These are phyloP conservation scores for Dothidotthia symphoricarpi DNA, from an alignment of 2,329 filamentous ascomycete genomes.

Conservation along the genomic window DNA sequence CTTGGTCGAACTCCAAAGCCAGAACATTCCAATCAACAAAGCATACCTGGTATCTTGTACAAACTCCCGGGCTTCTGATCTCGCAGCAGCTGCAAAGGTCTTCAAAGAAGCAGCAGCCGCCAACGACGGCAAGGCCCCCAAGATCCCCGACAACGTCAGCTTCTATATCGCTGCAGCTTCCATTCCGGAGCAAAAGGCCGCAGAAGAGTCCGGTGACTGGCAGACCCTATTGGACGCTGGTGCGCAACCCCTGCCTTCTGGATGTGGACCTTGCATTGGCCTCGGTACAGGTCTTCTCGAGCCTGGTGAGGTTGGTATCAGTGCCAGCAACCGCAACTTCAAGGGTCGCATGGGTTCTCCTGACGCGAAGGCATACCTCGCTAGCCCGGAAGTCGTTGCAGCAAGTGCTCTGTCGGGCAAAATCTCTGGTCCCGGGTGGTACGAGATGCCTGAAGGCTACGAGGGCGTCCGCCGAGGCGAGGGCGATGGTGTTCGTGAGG, in stretches of 20 bases:
- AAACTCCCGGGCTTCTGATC: slow-evolving; percentile 77
- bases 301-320: slow-evolving; percentile 81
- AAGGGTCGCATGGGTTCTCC: slow-evolving; percentile 84
- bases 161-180: slow-evolving; percentile 92
- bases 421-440: slow-evolving; percentile 76
- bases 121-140: slow-evolving; percentile 62
- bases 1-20: slow-evolving; percentile 66
- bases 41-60: slow-evolving; percentile 91
- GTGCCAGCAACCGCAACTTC: slow-evolving; percentile 83
- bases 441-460: slow-evolving; percentile 67
- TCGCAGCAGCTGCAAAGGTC: slow-evolving; percentile 77
- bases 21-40: slow-evolving; percentile 76
- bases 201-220: slow-evolving; percentile 84
- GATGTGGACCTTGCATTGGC: slow-evolving; percentile 85
- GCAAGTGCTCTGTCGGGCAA: slow-evolving; percentile 76
- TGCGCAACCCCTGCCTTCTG: slow-evolving; percentile 67
- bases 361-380: slow-evolving; percentile 79
- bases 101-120: slow-evolving; percentile 71
- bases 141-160: slow-evolving; percentile 72
- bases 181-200: slow-evolving; percentile 67
- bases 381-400: slow-evolving; percentile 86
- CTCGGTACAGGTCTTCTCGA: slow-evolving; percentile 77
- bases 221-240: slow-evolving; percentile 77
- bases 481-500: slow-evolving; percentile 64
- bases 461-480: slow-evolving; percentile 68